Percentiles rank a stretch among this genome's conserved stretches.
Evolutionary conservation across 805 yeast genomes (phyloP).

Genomic region (Candida corydali): DNA sequence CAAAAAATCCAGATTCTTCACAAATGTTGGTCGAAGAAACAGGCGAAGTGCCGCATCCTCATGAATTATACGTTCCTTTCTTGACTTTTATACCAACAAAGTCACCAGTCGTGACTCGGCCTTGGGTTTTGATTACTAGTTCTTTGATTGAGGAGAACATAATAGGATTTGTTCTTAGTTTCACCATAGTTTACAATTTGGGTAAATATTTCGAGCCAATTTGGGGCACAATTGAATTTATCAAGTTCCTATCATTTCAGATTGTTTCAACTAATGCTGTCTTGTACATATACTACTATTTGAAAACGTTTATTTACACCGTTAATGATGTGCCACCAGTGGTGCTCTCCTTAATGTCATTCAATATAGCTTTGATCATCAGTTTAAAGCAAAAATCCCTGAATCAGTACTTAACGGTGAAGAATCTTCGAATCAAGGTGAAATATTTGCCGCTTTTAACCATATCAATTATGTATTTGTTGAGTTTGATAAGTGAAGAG

Average conservation of each 20-base stretch:
- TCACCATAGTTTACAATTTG: slow-evolving; percentile 42
- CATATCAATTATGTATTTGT: slow-evolving; percentile 18
- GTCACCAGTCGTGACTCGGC: slow-evolving; percentile 35
- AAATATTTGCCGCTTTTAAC: slow-evolving; percentile 36
- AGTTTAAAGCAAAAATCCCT: slow-evolving; percentile 65
- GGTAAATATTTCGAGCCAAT: slow-evolving; percentile 63
- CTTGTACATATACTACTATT: slow-evolving; percentile 23
- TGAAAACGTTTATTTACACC: slow-evolving; percentile 12
- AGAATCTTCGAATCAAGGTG: slow-evolving; percentile 41
- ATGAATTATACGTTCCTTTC: slow-evolving; percentile 45
- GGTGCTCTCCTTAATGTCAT: slow-evolving; percentile 50
- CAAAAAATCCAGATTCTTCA: slow-evolving; percentile 15
- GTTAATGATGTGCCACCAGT: slow-evolving; percentile 34
- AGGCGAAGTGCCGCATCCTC: slow-evolving; percentile 40
- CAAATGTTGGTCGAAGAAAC: slow-evolving; percentile 26
- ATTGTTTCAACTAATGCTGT: slow-evolving; percentile 32
- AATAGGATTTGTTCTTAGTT: slow-evolving; percentile 32
- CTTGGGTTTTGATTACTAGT: slow-evolving; percentile 50
- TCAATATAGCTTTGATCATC: slow-evolving; percentile 56
- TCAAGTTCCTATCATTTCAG: slow-evolving; percentile 41
- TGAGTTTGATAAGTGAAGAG: slow-evolving; percentile 22
- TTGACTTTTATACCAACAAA: slow-evolving; percentile 46
- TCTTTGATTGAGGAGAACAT: slow-evolving; percentile 44
- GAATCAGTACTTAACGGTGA: slow-evolving; percentile 51
- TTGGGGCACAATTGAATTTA: slow-evolving; percentile 57